Evolutionary conservation across 352 stramenopile species (phyloP).

Genomic region (Phytophthora kernoviae): DNA sequence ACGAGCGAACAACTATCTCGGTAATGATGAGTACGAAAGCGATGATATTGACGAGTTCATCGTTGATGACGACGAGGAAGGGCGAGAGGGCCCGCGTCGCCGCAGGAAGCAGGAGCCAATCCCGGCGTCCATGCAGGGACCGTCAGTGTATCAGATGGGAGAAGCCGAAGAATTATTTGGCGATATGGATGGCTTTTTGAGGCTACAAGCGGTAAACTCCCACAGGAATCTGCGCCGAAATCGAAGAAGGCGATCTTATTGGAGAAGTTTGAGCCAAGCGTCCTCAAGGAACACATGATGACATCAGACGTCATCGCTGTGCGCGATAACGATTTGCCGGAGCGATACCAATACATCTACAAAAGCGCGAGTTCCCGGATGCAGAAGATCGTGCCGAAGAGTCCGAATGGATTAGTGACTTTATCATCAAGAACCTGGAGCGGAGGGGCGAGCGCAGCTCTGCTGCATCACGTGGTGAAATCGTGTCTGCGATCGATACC

Average conservation of each 20-base stretch:
- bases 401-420: conserved; percentile 90
- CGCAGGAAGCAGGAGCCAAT: conserved; percentile 78
- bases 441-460: conserved; percentile 47
- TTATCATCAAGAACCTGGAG: conserved; percentile 84
- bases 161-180: conserved; percentile 91
- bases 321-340: conserved; percentile 79
- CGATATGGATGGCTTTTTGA: conserved; percentile 89
- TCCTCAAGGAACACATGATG: conserved; percentile 91
- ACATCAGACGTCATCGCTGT: conserved; percentile 81
- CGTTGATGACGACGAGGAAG: conserved; percentile 90
- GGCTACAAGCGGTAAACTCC: conserved; percentile 58
- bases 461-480: conserved; percentile 75
- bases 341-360: conserved; percentile 83
- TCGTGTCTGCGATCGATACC: conserved; percentile 89
- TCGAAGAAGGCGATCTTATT: conserved; percentile 87
- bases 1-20: conserved; percentile 79
- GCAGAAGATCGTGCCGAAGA: conserved; percentile 85
- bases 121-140: conserved; percentile 79
- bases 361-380: conserved; percentile 77
- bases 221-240: conserved; percentile 43
- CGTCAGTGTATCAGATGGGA: conserved; percentile 90
- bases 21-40: conserved; percentile 89
- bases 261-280: conserved; percentile 88
- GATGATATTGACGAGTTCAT: conserved; percentile 92
- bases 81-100: conserved; percentile 72